phyloP scores from a whole-genome alignment of 1,284 basidiomycete species.

The Ceratobasidium papillatum region DNA sequence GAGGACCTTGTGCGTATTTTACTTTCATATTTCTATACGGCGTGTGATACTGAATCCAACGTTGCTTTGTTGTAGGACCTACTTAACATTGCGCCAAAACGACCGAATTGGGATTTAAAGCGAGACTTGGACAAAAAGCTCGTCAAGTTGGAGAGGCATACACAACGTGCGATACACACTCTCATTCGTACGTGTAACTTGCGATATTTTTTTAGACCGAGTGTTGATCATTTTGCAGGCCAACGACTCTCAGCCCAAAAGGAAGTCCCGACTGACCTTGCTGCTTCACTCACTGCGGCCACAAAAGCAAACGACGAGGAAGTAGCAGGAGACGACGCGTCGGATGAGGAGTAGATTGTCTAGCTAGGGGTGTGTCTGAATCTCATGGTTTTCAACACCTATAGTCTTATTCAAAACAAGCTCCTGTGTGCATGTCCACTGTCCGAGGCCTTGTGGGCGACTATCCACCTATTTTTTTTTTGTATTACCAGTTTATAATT shows the following conservation, averaged over 20 bases:
- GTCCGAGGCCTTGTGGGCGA: not conserved
- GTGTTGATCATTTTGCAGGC: constrained; percentile 56
- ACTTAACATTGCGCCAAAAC: constrained; percentile 95
- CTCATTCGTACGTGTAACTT: constrained; percentile 78
- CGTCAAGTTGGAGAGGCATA: constrained; percentile 86
- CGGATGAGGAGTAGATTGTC: constrained; percentile 43
- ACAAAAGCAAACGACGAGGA: constrained; percentile 43
- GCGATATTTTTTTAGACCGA: constrained; percentile 23
- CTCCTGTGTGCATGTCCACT: no score
- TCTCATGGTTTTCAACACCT: no score
- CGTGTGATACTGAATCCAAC: not conserved
- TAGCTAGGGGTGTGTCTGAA: not conserved
- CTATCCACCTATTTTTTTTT: not conserved
- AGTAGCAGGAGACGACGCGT: constrained; percentile 40
- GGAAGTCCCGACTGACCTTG: constrained; percentile 57
- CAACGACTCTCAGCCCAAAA: constrained; percentile 79
- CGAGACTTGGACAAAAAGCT: constrained; percentile 92
- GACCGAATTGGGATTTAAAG: constrained; percentile 97
- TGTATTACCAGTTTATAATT: not conserved
- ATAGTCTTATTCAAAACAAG: no score
- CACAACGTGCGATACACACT: constrained; percentile 90
- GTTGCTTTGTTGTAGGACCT: constrained; percentile 71
- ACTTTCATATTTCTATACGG: constrained; percentile 11
- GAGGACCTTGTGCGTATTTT: constrained; percentile 81
- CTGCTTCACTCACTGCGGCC: constrained; percentile 43